These are phyloP conservation scores for Phyllostachys edulis DNA, from an alignment of 176 grass and related monocot genomes.

Conservation along the genomic window DNA sequence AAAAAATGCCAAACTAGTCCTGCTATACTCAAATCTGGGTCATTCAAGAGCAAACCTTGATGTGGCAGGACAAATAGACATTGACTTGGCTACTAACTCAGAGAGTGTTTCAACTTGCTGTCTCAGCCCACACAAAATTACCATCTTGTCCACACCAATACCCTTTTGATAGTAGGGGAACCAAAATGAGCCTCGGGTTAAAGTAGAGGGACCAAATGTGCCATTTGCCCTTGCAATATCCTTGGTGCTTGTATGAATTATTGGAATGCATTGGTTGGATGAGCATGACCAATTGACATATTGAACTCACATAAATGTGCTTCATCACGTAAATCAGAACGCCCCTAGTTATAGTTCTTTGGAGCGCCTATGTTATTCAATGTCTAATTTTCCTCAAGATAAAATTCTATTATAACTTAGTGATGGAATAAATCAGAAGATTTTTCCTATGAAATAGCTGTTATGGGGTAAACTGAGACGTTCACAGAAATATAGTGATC, in stretches of 20 bases:
- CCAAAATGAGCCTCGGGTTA: not conserved
- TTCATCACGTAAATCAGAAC: not conserved
- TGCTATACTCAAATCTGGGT: not conserved
- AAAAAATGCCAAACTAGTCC: not conserved
- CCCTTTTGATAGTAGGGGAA: not conserved
- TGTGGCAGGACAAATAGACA: not conserved
- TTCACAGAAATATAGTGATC: not conserved
- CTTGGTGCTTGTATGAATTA: not conserved
- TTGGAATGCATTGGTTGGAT: not conserved
- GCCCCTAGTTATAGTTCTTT: not conserved
- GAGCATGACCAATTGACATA: slow-evolving; percentile 3
- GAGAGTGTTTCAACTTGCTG: not conserved
- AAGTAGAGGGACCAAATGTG: not conserved
- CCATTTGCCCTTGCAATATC: not conserved
- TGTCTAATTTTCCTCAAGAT: not conserved
- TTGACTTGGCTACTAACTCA: slow-evolving; percentile 3
- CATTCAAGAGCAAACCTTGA: not conserved
- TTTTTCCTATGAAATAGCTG: not conserved
- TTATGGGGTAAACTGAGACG: not conserved
- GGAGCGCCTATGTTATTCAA: not conserved
- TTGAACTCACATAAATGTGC: not conserved
- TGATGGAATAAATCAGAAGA: not conserved
- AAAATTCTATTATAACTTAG: slow-evolving; percentile 2
- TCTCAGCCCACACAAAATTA: not conserved
- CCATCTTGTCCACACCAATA: not conserved